Conservation (phyloP, 2,329 filamentous ascomycete species). For the Microascus cirrosus region DNA sequence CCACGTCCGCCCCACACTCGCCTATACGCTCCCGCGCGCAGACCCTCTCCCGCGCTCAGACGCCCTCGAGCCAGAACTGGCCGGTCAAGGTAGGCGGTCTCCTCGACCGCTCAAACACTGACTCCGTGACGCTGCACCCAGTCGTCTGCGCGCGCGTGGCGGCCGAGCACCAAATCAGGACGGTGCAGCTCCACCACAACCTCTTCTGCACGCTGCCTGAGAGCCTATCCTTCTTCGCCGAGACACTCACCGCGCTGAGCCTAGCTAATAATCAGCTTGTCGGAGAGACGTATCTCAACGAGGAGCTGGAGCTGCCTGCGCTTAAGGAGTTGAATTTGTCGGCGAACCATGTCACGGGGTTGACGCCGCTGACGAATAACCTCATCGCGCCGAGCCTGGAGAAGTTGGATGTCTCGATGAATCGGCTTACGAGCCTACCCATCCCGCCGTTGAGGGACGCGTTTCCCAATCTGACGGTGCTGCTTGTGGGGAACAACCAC, state of each 20-base stretch:
- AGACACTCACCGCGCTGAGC: conserved; percentile 60
- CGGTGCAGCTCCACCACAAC: conserved; percentile 68
- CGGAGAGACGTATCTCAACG: conserved; percentile 52
- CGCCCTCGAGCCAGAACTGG: conserved; percentile 35
- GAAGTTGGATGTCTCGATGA: conserved; percentile 71
- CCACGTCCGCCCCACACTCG: conserved; percentile 39
- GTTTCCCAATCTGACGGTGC: conserved; percentile 60
- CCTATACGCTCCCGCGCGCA: conserved; percentile 36
- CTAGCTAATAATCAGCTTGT: conserved; percentile 65
- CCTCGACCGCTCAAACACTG: conserved; percentile 59
- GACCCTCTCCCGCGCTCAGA: conserved; percentile 27
- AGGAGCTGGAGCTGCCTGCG: conserved; percentile 56
- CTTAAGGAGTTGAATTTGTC: conserved; percentile 69
- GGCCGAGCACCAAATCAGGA: conserved; percentile 35
- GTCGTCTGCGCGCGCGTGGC: conserved; percentile 45
- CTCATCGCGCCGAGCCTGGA: conserved; percentile 66
- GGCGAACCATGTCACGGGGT: conserved; percentile 60
- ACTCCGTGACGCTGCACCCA: conserved; percentile 48
- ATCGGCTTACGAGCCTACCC: conserved; percentile 66
- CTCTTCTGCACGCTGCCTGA: conserved; percentile 58
- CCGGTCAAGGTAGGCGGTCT: conserved; percentile 47
- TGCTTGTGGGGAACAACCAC: conserved; percentile 72
- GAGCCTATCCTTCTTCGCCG: conserved; percentile 59
- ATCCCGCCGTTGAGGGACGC: conserved; percentile 39
- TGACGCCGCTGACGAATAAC: conserved; percentile 53